Base-by-base conservation (phyloP, 139 green algal species). In the Desmodesmus armatus region DNA sequence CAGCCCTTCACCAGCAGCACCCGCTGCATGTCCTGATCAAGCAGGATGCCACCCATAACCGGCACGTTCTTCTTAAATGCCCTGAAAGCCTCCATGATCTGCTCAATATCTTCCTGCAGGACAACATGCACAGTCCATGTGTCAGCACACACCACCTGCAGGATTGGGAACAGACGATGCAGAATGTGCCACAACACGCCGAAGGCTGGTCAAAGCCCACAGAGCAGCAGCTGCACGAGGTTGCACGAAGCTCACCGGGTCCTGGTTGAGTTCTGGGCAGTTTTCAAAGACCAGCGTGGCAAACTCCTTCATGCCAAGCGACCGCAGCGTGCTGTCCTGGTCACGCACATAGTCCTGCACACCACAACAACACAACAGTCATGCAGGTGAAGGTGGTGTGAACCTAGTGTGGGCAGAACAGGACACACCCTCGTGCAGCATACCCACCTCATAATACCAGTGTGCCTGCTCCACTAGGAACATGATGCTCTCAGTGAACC, bases 391-490 rank as follows among this genome's bases (percentile, higher is more conserved):
- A 31, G 29, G 23, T 65, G 55, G 6, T 65, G 55, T 65, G 55
- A 55, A n/a, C n/a, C n/a, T n/a, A n/a, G n/a, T n/a, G n/a, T n/a
- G n/a, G n/a, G n/a, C n/a, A n/a, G n/a, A n/a, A n/a, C n/a, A n/a
- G n/a, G n/a, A n/a, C n/a, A n/a, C n/a, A n/a, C 1, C 51, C 51
- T 27, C 1, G 17, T 19, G 23, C 17, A 37, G 60, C 19, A 27
- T 43, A 13, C 74, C 55, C 55, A 97, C 96, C 91, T 99, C 96
- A 85, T 99, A 99, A 70, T 97, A 98, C 97, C 97, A 99, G 91
- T 97, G 96, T 4, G 97, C 97, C 83, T 98, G 93, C 82, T 99
- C 97, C 0, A 99, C 92, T 0, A 96, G 76, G 69, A 99, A 99
- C 58, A 99, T 90, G 1, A 99, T 90, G 58, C 94, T 91, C 82